phyloP scores from a whole-genome alignment of 179 eudicot genomes.

The Amaranthus tricolor region DNA sequence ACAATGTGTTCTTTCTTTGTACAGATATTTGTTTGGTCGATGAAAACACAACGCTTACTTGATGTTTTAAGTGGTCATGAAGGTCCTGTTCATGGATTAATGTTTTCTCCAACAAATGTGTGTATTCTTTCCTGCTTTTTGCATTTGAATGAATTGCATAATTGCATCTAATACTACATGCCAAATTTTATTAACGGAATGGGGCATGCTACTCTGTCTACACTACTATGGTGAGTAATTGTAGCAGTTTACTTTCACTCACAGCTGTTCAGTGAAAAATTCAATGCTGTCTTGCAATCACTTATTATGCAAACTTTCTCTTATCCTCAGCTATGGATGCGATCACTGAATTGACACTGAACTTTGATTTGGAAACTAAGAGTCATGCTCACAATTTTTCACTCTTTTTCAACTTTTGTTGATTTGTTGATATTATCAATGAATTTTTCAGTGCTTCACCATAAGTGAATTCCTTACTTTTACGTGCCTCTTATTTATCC shows the following conservation, averaged over 20 bases:
- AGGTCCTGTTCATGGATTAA: slow-evolving; percentile 94
- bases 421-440: not conserved
- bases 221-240: not conserved
- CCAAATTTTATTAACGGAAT: not conserved
- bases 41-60: slow-evolving; percentile 97
- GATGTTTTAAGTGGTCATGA: slow-evolving; percentile 94
- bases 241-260: not conserved
- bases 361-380: not conserved
- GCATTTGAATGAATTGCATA: not conserved
- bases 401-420: not conserved
- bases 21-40: slow-evolving; percentile 97
- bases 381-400: not conserved
- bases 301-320: not conserved
- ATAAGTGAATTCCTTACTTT: not conserved
- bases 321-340: not conserved
- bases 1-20: slow-evolving; percentile 9
- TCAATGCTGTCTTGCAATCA: not conserved
- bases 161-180: not conserved
- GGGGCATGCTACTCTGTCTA: not conserved
- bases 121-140: slow-evolving; percentile 27
- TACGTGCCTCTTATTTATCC: too few species aligned
- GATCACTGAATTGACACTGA: not conserved
- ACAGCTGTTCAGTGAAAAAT: too few species aligned
- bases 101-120: slow-evolving; percentile 90
- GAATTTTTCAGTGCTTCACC: not conserved